Evolutionary conservation across 768 basidiomycete species (phyloP), one percentile per base, ranked within the genome.

Genomic region (Omphalotus guepiniiformis): DNA sequence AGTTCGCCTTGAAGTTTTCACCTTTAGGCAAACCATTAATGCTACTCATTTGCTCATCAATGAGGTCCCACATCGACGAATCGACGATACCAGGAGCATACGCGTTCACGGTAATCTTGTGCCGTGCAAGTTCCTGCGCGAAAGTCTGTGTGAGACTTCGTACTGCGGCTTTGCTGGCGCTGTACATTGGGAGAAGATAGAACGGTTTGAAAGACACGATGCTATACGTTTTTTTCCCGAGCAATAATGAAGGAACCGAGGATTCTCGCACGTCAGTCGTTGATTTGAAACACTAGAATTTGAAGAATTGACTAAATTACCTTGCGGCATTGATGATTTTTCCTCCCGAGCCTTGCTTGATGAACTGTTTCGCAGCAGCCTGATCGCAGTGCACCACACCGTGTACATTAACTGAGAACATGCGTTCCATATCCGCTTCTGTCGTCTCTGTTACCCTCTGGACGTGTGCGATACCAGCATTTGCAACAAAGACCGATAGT

Each of bases 401-500:
- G 6, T 56, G 54, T 0, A 59, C 56, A 39, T 73, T 72, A 39
- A 68, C 55, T 13, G 45, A 39, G 19, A 63, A 52, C 2, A 62
- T 23, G 4, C 39, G 40, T 22, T 65, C 61, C 29, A 54, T 56
- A 4, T 62, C 52, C n/a, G 60, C 59, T 16, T 54, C n/a, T 6
- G 36, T 45, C 13, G 39, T 25, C 39, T 37, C 25, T 26, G 23
- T 45, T 18, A 26, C 22, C 27, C 39, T 39, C 26, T 29, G 22
- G 22, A 48, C 48, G n/a, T 38, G 12, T 41, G 32, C 43, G 38
- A 71, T 62, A 1, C 73, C 73, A 4, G 73, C 74, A 56, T 76
- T 76, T 3, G 74, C 73, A 2, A 76, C 64, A 70, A 74, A 70
- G 30, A 52, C 46, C 34, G 40, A 35, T 15, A 52, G 35, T 3